phyloP scores from a whole-genome alignment of 2,329 filamentous ascomycete species.

The Escovopsis sp. region DNA sequence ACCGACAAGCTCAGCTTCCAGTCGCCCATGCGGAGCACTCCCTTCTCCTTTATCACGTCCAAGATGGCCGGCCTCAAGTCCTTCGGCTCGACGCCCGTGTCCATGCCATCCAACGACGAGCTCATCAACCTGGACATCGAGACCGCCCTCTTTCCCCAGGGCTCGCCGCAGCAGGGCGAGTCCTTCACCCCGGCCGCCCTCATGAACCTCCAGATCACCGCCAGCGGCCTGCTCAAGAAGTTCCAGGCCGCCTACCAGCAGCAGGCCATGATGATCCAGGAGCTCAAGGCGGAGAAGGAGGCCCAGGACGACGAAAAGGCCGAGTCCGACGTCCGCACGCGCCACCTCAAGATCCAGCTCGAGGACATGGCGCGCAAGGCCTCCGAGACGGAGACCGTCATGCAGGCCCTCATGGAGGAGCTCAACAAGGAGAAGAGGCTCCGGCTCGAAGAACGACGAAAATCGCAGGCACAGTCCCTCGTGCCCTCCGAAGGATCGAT shows the following conservation, averaged over 20 bases:
- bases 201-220: slow-evolving; percentile 46
- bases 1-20: slow-evolving; percentile 4
- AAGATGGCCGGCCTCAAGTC: slow-evolving; percentile 29
- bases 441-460: slow-evolving; percentile 23
- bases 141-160: slow-evolving; percentile 35
- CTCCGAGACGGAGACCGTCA: slow-evolving; percentile 36
- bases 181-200: slow-evolving; percentile 44
- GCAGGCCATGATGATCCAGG: slow-evolving; percentile 33
- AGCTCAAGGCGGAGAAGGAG: slow-evolving; percentile 38
- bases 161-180: slow-evolving; percentile 27
- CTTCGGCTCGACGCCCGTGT: slow-evolving; percentile 9
- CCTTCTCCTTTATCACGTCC: slow-evolving; percentile 31
- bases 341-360: slow-evolving; percentile 43
- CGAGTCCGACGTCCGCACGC: slow-evolving; percentile 36
- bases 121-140: slow-evolving; percentile 41
- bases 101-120: slow-evolving; percentile 31
- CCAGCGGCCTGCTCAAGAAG: slow-evolving; percentile 36
- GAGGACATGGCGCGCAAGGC: slow-evolving; percentile 42
- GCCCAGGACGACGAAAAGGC: slow-evolving; percentile 40
- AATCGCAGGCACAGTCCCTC: slow-evolving; percentile 4
- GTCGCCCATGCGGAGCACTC: slow-evolving; percentile 5
- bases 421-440: slow-evolving; percentile 36
- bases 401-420: slow-evolving; percentile 35
- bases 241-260: slow-evolving; percentile 45
- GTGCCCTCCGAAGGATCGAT: slow-evolving; percentile 25